Base-by-base conservation (phyloP, 345 rosid genomes). In the Murraya koenigii region DNA sequence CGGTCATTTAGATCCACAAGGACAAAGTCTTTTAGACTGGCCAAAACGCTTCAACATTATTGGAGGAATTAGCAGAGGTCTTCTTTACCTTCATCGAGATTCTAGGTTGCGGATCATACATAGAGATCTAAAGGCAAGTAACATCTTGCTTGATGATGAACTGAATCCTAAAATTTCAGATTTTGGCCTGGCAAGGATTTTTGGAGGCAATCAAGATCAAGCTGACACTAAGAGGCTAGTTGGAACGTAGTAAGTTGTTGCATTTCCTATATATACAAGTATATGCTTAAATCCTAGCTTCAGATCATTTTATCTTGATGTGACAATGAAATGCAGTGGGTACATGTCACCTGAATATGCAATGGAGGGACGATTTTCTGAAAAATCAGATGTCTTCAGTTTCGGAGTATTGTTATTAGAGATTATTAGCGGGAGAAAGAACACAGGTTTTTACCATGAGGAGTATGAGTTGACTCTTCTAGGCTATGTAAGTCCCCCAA, bases 341-440 rank as follows among this genome's bases (percentile, higher is more conserved):
- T 88, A 85, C 59, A 84, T 82, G 89, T 75, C 88, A 5, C 89
- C 86, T 0, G 89, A 85, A 75, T 87, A 83, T 60, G 87, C 86
- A 76, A 47, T 83, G 80, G 79, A 83, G 78, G 90, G 90, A 3
- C 32, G 66, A 6, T 87, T 87, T 68, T 87, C 85, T 0, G 88
- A 82, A 78, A 86, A 86, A 71, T 88, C 89, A 0, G 89, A 86
- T 65, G 87, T 88, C 13, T 86, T 79, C 69, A 86, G 89, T 52
- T 88, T 86, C 13, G 88, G 91, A 19, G 87, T 84, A 41, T 74
- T 84, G 30, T 38, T 86, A 13, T 44, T 86, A 38, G 90, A 86
- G 82, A 87, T 85, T 61, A 71, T 82, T 11, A 83, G 86, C 23
- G 86, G 89, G 6, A 86, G 83, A 60, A 85, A 55, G 58, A 86